Evolutionary conservation across 2,329 filamentous ascomycete genomes (phyloP), one percentile per base, ranked within the genome.

Genomic region (Sclerotinia glacialis): DNA sequence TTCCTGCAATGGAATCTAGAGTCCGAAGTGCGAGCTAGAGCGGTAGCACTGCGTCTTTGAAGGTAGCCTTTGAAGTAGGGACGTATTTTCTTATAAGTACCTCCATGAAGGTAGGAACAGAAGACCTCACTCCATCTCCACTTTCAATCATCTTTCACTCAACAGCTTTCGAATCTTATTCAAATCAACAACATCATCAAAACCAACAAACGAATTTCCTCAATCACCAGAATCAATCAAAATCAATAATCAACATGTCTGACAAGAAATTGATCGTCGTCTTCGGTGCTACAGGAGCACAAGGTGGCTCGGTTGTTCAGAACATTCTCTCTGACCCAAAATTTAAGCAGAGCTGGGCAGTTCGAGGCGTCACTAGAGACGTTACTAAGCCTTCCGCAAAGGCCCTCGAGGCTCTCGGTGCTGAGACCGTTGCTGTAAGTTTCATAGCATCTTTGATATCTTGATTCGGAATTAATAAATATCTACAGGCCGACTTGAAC

Each of bases 261-360:
- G 40, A 69, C 44, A 76, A 76, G 68, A 79, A 81, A 66, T 71
- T 82, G 61, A 72, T 83, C 50, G 78, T 78, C 28, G 78, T 84
- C 6, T 75, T 83, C 58, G 81, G 82, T 18, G 81, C 80, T 31
- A 83, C 82, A 11, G 82, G 80, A 49, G 80, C 79, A 67, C 82
- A 85, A 68, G 83, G 83, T 67, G 81, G 82, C n/a, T 81, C 81
- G 5, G 82, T 85, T n/a, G 80, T 80, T 46, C 80, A 79, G 34
- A 77, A 78, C 9, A 82, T 85, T 69, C 80, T 84, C 68, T 77
- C 76, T 64, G 80, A 85, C 75, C 72, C 82, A 3, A 73, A 71
- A n/a, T 76, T 80, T 37, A 70, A 70, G 56, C 74, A 79, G 1
- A 74, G 70, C 42, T 84, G 78, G 74, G 74, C 75, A 11, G 81